A percentile compares a stretch with the other conserved stretches of the same genome.
Evolutionary conservation across 306 rosid species (phyloP).

Genomic region (Fagus sylvatica): DNA sequence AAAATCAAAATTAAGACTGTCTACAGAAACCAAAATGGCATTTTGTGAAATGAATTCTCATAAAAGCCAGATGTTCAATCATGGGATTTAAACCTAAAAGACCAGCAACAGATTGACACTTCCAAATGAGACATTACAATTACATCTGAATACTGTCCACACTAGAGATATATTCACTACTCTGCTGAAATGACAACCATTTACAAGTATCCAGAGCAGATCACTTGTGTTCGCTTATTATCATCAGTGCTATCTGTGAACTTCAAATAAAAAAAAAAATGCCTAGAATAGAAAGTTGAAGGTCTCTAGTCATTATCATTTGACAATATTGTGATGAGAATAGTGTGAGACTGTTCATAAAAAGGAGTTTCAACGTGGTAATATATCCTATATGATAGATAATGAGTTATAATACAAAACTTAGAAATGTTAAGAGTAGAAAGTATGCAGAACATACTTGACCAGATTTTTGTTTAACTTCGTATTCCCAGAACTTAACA

Average conservation of each 20-base stretch:
- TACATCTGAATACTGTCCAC: background rate
- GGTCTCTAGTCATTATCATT: background rate
- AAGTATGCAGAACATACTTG: constrained; percentile 61
- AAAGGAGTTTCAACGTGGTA: background rate
- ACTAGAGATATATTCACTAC: background rate
- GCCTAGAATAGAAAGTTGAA: background rate
- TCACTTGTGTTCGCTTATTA: background rate
- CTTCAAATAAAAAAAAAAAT: background rate
- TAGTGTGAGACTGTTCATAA: background rate
- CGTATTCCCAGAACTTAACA: constrained; percentile 92
- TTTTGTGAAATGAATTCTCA: background rate
- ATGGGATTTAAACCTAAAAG: background rate
- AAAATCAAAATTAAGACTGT: no score
- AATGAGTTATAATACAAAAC: background rate
- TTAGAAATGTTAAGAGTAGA: background rate
- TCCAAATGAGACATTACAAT: background rate
- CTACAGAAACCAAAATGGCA: no score
- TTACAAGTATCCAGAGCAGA: background rate
- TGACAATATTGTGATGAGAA: no score
- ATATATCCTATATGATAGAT: background rate
- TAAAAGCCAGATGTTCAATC: background rate
- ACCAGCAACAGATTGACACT: background rate
- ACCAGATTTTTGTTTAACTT: constrained; percentile 57
- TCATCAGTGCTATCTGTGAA: background rate
- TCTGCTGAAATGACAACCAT: background rate